Evolutionary conservation across 2,329 filamentous ascomycete species (phyloP).

Genomic region (Raffaelea arxii): DNA sequence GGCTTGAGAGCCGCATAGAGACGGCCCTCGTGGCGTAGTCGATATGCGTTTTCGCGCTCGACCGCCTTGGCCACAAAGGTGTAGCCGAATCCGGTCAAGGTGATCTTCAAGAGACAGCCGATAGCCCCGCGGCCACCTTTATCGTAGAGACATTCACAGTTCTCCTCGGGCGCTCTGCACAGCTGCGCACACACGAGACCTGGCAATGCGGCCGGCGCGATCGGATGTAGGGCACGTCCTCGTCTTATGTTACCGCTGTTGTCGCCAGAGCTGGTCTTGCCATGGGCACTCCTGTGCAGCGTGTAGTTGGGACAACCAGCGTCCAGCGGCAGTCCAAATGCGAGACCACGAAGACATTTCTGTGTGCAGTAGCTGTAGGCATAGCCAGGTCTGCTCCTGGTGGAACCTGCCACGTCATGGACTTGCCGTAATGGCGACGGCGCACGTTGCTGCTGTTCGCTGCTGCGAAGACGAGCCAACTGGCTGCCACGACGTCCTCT

Average conservation of each 20-base stretch:
- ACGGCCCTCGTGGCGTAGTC: neutral
- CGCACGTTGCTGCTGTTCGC: neutral
- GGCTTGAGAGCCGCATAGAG: neutral
- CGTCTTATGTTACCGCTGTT: no score
- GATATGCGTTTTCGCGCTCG: neutral
- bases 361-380: conserved; percentile 3
- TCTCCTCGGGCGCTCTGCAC: neutral
- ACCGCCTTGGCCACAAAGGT: conserved; percentile 3
- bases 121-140: neutral
- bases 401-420: no score
- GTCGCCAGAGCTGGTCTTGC: neutral
- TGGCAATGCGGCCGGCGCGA: neutral
- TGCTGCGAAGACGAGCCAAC: neutral
- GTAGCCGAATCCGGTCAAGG: no score
- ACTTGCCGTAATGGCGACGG: neutral
- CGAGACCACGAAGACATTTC: neutral
- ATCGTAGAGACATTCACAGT: neutral
- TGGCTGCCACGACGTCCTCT: neutral
- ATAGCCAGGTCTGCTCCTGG: neutral
- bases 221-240: neutral
- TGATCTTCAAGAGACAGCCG: conserved; percentile 1
- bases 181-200: conserved; percentile 1
- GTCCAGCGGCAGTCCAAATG: neutral
- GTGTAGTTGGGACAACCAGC: conserved; percentile 1
- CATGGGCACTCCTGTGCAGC: neutral